These are phyloP conservation scores for Beauveria rudraprayagi DNA, from an alignment of 2,329 filamentous ascomycete genomes.

Conservation along the genomic window DNA sequence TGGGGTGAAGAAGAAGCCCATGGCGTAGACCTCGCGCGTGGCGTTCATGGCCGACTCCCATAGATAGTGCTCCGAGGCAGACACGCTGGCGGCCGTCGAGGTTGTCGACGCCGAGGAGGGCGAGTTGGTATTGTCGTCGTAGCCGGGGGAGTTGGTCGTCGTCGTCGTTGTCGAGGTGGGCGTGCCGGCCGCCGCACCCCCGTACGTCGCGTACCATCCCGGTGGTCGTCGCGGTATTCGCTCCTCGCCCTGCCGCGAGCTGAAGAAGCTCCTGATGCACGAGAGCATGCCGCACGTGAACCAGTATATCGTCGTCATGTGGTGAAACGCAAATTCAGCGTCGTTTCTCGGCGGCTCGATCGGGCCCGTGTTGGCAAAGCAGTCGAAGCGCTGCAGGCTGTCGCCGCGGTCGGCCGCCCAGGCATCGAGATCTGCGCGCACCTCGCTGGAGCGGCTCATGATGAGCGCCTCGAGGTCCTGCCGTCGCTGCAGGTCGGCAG, in stretches of 20 bases:
- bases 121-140: neutral
- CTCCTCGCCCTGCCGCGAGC: neutral
- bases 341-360: conserved; percentile 11
- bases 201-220: neutral
- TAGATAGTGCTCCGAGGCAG: conserved; percentile 5
- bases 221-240: neutral
- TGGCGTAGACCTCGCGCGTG: conserved; percentile 1
- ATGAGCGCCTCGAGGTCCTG: conserved; percentile 7
- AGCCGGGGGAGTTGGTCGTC: neutral
- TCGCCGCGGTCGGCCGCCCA: conserved; percentile 13
- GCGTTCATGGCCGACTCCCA: conserved; percentile 9
- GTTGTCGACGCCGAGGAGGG: neutral
- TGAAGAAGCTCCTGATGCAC: conserved; percentile 8
- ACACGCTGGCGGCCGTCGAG: conserved; percentile 1
- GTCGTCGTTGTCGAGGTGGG: neutral
- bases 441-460: conserved; percentile 11
- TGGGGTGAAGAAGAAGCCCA: conserved; percentile 5
- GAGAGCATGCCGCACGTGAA: conserved; percentile 9
- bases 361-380: conserved; percentile 7
- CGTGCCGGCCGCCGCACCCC: neutral
- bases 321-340: conserved; percentile 13
- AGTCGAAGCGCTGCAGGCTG: conserved; percentile 12
- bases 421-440: conserved; percentile 6
- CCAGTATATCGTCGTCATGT: conserved; percentile 14
- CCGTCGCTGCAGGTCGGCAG: conserved; percentile 4